Conservation (phyloP, 2,329 filamentous ascomycete genomes). For the Xylariaceae sp. region DNA sequence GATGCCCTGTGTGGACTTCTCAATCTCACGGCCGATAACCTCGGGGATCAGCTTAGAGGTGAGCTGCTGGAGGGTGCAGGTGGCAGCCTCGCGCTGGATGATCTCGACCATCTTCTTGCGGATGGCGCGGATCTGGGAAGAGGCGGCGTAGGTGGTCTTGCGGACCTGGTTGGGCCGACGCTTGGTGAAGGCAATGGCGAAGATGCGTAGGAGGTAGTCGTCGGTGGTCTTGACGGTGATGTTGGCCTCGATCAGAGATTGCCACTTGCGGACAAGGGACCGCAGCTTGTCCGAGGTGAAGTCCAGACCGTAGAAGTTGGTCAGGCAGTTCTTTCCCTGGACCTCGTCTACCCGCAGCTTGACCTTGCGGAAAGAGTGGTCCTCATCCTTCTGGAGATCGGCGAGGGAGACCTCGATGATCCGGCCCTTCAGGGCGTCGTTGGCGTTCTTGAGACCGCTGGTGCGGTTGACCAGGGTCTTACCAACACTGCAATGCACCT, state of each 20-base stretch:
- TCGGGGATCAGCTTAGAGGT: constrained; percentile 98
- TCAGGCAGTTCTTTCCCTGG: constrained; percentile 99
- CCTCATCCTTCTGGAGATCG: constrained; percentile 99
- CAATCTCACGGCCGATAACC: constrained; percentile 98
- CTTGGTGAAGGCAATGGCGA: constrained; percentile 99
- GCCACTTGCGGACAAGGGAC: constrained; percentile 99
- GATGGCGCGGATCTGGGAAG: constrained; percentile 95
- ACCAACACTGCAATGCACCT: constrained; percentile 67
- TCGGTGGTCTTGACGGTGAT: constrained; percentile 99
- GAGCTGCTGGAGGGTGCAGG: constrained; percentile 92
- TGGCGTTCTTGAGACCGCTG: constrained; percentile 99
- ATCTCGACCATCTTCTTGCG: constrained; percentile 99
- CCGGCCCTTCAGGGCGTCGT: constrained; percentile 96
- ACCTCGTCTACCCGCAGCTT: constrained; percentile 98
- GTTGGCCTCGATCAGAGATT: constrained; percentile 98
- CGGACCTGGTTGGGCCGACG: constrained; percentile 98
- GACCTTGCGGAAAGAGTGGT: constrained; percentile 99
- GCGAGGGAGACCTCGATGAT: constrained; percentile 99
- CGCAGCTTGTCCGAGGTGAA: constrained; percentile 99
- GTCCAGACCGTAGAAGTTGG: constrained; percentile 99
- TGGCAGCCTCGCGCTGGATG: constrained; percentile 91
- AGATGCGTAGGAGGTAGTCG: constrained; percentile 98
- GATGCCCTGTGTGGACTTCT: constrained; percentile 99
- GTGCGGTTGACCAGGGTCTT: constrained; percentile 99
- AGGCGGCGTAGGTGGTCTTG: constrained; percentile 98